Evolutionary conservation across 257 asterid genomes (phyloP), one percentile per base, ranked within the genome.

Genomic region (Sherardia arvensis): DNA sequence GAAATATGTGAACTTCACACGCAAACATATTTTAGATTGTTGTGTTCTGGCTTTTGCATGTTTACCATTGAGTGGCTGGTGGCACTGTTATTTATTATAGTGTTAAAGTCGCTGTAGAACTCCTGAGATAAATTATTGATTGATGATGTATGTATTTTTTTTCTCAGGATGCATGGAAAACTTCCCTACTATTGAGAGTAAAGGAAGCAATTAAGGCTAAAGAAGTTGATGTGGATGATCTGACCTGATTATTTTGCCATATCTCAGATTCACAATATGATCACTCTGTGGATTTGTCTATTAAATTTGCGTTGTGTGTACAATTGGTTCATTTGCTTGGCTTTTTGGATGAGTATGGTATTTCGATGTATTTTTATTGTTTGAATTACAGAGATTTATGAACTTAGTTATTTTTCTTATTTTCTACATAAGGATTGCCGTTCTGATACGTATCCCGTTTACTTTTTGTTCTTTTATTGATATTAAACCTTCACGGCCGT

Each of bases 211-310:
- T 91, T 78, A 91, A 88, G 85, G 98, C 98, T 5, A 86, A 83
- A 79, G 98, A 88, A 81, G 80, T 81, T 6, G 98, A 88, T 77
- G 98, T 88, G 66, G 96, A 88, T 49, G 96, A 91, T 81, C 95
- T 91, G 49, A 91, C 98, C 69, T 91, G 73, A 85, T 67, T 54
- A 32, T 49, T 18, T 12, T 43, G 34, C 68, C 59, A 58, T 66
- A 12, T 28, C 12, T 12, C 14, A 36, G 66, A 61, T 58, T 38
- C 54, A 47, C 51, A 27, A 51, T 47, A 34, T 61, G 62, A 27
- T 38, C 66, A 4, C 2, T 55, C 6, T 64, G 61, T 56, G 66
- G 40, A 49, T 23, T 40, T 53, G 25, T 15, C 27, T 25, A 17
- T 59, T 34, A 8, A 29, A 7, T 34, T 21, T 15, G 61, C 4